Percentiles rank a stretch among this genome's conserved stretches.
Evolutionary conservation across 306 rosid genomes (phyloP).

Genomic region (Inga oerstediana): DNA sequence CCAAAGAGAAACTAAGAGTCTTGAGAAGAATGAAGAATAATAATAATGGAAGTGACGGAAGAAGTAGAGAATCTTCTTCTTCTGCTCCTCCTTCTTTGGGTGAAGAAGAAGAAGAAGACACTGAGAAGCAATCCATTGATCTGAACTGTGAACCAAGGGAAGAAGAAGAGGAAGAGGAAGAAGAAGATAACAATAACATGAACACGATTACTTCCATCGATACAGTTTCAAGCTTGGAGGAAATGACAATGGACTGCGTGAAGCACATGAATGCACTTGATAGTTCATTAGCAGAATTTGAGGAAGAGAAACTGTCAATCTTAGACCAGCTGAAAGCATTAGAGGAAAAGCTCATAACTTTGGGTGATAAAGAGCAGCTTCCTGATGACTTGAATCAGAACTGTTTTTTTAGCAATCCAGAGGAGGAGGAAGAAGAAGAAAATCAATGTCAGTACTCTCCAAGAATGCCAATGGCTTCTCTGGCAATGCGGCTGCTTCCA

Average conservation of each 20-base stretch:
- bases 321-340: slow-evolving; percentile 73
- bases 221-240: slow-evolving; percentile 55
- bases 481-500: slow-evolving; percentile 75
- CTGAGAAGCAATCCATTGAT: slow-evolving; percentile 65
- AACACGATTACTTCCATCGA: slow-evolving; percentile 31
- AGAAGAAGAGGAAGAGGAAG: slow-evolving; percentile 50
- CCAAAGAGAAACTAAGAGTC: slow-evolving; percentile 54
- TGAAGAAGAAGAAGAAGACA: slow-evolving; percentile 10
- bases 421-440: slow-evolving; percentile 53
- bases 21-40: slow-evolving; percentile 57
- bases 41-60: slow-evolving; percentile 55
- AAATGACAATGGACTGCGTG: slow-evolving; percentile 67
- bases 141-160: slow-evolving; percentile 51
- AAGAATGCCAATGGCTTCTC: slow-evolving; percentile 45
- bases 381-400: slow-evolving; percentile 44
- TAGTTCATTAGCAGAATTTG: slow-evolving; percentile 62
- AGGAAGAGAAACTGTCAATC: slow-evolving; percentile 72
- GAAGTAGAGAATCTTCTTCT: slow-evolving; percentile 62
- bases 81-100: slow-evolving; percentile 49
- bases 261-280: slow-evolving; percentile 63
- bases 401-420: slow-evolving; percentile 41
- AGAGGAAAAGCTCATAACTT: slow-evolving; percentile 63
- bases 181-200: background rate
- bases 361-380: slow-evolving; percentile 53
- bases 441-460: slow-evolving; percentile 25